Conservation (phyloP, 805 yeast species). For the Candida maltosa region DNA sequence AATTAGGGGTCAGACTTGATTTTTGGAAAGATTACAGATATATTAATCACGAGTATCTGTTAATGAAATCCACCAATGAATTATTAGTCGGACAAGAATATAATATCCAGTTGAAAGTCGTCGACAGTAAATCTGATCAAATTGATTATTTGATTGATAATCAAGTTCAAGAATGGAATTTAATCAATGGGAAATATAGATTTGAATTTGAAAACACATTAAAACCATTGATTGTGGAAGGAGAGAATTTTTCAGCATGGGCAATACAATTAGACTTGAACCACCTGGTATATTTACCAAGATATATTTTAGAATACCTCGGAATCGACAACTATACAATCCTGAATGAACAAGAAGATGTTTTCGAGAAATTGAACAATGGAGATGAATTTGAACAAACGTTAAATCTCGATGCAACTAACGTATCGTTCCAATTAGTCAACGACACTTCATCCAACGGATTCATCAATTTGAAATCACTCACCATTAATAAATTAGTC, state of each 20-base stretch:
- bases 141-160: conserved; percentile 18
- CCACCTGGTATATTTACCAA: conserved; percentile 24
- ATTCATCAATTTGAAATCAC: conserved; percentile 19
- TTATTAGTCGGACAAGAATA: conserved; percentile 16
- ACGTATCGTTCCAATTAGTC: conserved; percentile 6
- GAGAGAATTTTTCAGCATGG: conserved; percentile 16
- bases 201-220: conserved; percentile 9
- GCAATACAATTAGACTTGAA: conserved; percentile 20
- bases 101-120: conserved; percentile 20
- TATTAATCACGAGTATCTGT: conserved; percentile 20
- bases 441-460: conserved; percentile 14
- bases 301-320: conserved; percentile 25
- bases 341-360: neutral
- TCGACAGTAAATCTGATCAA: conserved; percentile 5
- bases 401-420: conserved; percentile 1
- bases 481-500: conserved; percentile 20
- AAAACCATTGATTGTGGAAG: neutral
- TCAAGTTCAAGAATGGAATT: conserved; percentile 18
- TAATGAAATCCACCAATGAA: conserved; percentile 2
- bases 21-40: conserved; percentile 34
- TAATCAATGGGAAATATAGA: conserved; percentile 11
- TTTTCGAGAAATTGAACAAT: conserved; percentile 7
- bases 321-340: conserved; percentile 12
- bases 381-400: conserved; percentile 4
- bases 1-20: conserved; percentile 32